A percentile compares a stretch with the other conserved stretches of the same genome.
Evolutionary conservation across 2,329 filamentous ascomycete species (phyloP).

Genomic region (Zymoseptoria crescenta): DNA sequence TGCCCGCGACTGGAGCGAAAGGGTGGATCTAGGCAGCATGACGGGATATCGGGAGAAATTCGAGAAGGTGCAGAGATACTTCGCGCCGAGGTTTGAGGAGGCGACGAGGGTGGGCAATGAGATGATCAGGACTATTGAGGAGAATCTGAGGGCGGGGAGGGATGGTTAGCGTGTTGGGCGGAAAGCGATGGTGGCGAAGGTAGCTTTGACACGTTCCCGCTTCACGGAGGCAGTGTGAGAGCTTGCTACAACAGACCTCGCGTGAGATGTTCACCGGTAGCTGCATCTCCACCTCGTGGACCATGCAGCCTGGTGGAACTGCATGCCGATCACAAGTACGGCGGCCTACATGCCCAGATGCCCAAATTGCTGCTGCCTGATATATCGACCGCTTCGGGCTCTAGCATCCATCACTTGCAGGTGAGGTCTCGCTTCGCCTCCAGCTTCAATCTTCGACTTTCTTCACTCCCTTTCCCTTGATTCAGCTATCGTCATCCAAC

Average conservation of each 20-base stretch:
- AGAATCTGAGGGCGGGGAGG: conserved; percentile 50
- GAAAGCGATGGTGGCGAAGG: too few species aligned
- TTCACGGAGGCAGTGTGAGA: too few species aligned
- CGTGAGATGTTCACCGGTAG: too few species aligned
- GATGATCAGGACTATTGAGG: conserved; percentile 93
- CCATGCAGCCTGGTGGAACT: too few species aligned
- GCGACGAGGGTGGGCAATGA: conserved; percentile 83
- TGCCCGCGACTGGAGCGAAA: conserved; percentile 90
- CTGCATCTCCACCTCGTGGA: too few species aligned
- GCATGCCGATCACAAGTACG: not conserved
- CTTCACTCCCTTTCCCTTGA: too few species aligned
- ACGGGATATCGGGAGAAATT: conserved; percentile 90
- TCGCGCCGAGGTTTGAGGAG: conserved; percentile 80
- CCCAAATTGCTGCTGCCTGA: not conserved
- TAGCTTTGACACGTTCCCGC: too few species aligned
- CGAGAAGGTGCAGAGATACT: conserved; percentile 81
- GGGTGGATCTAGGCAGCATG: conserved; percentile 84
- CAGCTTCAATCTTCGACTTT: too few species aligned
- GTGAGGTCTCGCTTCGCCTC: too few species aligned
- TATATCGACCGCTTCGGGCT: not conserved
- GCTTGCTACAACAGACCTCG: too few species aligned
- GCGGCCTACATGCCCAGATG: not conserved
- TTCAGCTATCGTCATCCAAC: too few species aligned
- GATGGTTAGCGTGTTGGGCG: conserved; percentile 20
- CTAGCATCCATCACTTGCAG: too few species aligned